Conservation (phyloP, 1,284 basidiomycete genomes). For the Polyporus tsugae region DNA sequence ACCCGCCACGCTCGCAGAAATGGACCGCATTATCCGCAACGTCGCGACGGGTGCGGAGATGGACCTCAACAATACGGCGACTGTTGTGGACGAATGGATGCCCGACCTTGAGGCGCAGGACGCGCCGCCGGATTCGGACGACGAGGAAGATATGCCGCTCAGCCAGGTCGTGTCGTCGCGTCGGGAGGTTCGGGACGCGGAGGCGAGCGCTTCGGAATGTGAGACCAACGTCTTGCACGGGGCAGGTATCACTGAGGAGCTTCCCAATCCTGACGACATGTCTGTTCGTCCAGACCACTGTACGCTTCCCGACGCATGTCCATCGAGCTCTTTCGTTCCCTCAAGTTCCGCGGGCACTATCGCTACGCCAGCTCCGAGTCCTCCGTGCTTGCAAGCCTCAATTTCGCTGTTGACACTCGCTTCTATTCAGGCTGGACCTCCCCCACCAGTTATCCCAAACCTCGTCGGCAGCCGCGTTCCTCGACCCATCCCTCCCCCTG, state of each 20-base stretch:
- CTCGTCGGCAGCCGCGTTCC: neutral
- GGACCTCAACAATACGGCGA: constrained; percentile 2
- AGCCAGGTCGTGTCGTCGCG: constrained; percentile 7
- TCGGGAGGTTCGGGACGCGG: neutral
- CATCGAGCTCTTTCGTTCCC: neutral
- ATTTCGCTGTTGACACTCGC: neutral
- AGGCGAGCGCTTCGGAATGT: neutral
- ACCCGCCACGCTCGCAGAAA: constrained; percentile 18
- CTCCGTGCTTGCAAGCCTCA: neutral
- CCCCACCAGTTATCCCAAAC: neutral
- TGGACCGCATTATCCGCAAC: constrained; percentile 16
- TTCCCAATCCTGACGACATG: neutral
- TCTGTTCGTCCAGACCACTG: neutral
- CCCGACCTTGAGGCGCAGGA: constrained; percentile 20
- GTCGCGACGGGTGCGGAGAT: constrained; percentile 21
- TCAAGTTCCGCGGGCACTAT: neutral
- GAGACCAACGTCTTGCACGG: neutral
- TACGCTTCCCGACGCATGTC: neutral
- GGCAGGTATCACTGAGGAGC: neutral
- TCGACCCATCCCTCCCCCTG: neutral
- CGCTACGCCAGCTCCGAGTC: neutral
- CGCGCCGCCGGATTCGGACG: constrained; percentile 29
- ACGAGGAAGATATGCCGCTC: constrained; percentile 31
- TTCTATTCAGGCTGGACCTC: neutral
- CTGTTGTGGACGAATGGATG: constrained; percentile 15